These are phyloP conservation scores for Penicillium sp. DNA, from an alignment of 2,329 filamentous ascomycete species.

Conservation along the genomic window DNA sequence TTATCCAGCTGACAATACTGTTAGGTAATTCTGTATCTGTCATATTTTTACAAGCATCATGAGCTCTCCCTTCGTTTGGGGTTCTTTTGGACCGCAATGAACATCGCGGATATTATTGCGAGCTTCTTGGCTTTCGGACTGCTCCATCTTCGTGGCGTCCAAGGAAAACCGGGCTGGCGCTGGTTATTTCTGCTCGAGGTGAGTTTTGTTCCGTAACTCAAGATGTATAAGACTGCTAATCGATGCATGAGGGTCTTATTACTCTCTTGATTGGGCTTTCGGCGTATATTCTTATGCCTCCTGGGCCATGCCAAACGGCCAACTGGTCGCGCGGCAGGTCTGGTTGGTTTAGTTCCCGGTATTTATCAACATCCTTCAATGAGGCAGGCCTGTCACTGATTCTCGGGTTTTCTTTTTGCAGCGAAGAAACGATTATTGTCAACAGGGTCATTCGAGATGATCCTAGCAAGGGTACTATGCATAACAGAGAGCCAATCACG, in stretches of 20 bases:
- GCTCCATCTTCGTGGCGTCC: conserved; percentile 38
- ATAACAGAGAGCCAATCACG: conserved; percentile 58
- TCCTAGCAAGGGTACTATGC: conserved; percentile 60
- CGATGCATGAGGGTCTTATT: no score
- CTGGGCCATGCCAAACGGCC: no score
- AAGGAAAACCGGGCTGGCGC: conserved; percentile 38
- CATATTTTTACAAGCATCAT: conserved; percentile 71
- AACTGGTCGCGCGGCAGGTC: no score
- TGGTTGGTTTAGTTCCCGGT: no score
- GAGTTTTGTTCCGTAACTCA: no score
- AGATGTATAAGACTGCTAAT: no score
- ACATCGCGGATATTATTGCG: conserved; percentile 50
- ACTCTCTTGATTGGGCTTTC: no score
- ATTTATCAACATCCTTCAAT: conserved; percentile 27
- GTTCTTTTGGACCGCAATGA: conserved; percentile 30
- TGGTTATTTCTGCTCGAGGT: conserved; percentile 43
- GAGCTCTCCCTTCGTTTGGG: conserved; percentile 61
- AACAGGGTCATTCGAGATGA: conserved; percentile 61
- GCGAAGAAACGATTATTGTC: conserved; percentile 68
- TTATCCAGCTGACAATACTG: background rate
- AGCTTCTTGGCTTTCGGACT: conserved; percentile 49
- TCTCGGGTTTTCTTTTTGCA: no score
- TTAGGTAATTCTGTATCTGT: conserved; percentile 56
- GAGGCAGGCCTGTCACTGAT: no score
- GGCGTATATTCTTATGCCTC: no score